Evolutionary conservation across 257 asterid species (phyloP), one percentile per base, ranked within the genome.

Genomic region (Eucommia ulmoides): DNA sequence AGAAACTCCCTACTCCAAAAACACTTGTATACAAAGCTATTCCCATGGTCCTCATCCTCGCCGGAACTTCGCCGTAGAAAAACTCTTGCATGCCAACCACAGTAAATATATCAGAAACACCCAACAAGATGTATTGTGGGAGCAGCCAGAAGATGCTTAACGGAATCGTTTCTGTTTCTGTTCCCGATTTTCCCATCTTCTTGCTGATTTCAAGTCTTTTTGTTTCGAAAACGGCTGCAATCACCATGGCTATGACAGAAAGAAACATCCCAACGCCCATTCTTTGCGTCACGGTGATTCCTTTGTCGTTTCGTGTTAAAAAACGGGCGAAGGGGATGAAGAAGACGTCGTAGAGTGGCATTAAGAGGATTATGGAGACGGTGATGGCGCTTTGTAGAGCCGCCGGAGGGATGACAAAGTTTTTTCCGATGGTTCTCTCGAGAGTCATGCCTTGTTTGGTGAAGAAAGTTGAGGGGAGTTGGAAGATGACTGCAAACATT

Each of bases 1-100:
- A 52, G 44, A 82, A 88, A 54, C 94, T 84, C 42, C 97, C 97
- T 2, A 82, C 82, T 0, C 99, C 99, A 8, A 91, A 91, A 12
- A 86, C 97, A 22, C 97, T 91, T 7, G 97, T 83, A 20, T 81
- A 81, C 2, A 91, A 73, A 1, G 95, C 95, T 8, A 91, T 81
- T 9, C 99, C 99, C 84, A 83, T 72, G 0, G 97, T 86, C 60
- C 94, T 70, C 93, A 86, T 81, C 15, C 65, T 63, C 18, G 23
- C 53, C 0, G 99, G 99, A n/a, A 91, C 99, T 52, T 86, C 88
- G 0, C 84, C 71, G 17, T 79, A 86, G 72, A 91, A 91, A 56
- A 70, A 91, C 63, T 86, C 97, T 51, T 91, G 97, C 99, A 91
- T 86, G 23, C 97, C 99, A 0, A 91, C 99, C 0, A 91, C 99